Evolutionary conservation across 192 early-diverging fungal genomes (phyloP).

Genomic region (Coemansia guatemalensis): DNA sequence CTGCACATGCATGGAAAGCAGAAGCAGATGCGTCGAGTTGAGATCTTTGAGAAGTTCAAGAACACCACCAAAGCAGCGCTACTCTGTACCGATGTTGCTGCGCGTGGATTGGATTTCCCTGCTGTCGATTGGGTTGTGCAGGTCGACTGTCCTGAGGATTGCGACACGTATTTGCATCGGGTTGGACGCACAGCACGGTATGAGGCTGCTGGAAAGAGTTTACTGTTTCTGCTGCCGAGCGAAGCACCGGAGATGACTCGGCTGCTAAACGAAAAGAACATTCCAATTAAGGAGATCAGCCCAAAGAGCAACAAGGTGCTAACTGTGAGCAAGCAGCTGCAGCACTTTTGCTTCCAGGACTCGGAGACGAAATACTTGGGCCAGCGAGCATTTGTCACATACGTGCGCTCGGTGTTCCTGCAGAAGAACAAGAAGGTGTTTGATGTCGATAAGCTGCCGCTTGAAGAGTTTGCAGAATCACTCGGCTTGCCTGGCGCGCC

Average conservation of each 20-base stretch:
- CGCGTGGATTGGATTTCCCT: conserved; percentile 96
- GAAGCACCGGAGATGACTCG: conserved; percentile 84
- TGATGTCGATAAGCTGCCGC: conserved; percentile 81
- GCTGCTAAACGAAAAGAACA: conserved; percentile 68
- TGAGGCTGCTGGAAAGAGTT: conserved; percentile 81
- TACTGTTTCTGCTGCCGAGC: conserved; percentile 84
- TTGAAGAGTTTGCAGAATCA: conserved; percentile 83
- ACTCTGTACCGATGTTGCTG: conserved; percentile 94
- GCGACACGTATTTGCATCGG: conserved; percentile 96
- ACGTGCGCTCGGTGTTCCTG: conserved; percentile 89
- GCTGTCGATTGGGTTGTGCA: conserved; percentile 99
- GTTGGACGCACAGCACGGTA: conserved; percentile 97
- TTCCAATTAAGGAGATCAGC: conserved; percentile 88
- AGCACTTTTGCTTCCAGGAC: conserved; percentile 88
- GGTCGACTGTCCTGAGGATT: conserved; percentile 95
- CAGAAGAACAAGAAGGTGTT: conserved; percentile 92
- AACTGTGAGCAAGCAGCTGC: conserved; percentile 78
- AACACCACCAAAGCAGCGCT: conserved; percentile 73
- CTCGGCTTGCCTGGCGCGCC: conserved; percentile 95
- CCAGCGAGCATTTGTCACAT: conserved; percentile 95
- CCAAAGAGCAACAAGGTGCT: conserved; percentile 81
- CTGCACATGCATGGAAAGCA: conserved; percentile 96
- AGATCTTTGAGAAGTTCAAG: conserved; percentile 91
- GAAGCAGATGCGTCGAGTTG: conserved; percentile 90
- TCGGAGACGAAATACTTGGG: conserved; percentile 96